Conservation (phyloP, 345 rosid species). For the Gossypium thurberi region DNA sequence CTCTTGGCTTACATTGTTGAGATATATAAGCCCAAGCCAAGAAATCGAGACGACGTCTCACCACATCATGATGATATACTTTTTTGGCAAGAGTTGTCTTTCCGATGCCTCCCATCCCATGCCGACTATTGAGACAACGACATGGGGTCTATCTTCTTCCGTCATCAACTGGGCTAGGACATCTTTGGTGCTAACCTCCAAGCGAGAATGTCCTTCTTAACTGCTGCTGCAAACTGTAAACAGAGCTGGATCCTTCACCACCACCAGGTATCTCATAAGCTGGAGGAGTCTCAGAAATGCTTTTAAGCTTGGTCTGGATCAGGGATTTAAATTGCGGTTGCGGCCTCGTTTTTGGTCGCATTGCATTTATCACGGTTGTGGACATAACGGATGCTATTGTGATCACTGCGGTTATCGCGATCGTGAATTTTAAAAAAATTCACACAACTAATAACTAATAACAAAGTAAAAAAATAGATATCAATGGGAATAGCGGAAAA, state of each 20-base stretch:
- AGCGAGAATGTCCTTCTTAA: not conserved
- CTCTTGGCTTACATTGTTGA: conserved; percentile 18
- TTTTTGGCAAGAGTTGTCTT: not conserved
- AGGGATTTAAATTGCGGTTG: no score
- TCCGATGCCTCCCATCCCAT: conserved; percentile 36
- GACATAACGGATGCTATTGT: no score
- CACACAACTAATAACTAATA: no score
- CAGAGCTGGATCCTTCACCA: not conserved
- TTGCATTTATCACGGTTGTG: no score
- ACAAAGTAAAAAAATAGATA: no score
- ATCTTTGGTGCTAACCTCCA: not conserved
- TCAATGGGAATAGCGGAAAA: no score
- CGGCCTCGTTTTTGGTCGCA: no score
- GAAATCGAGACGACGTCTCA: not conserved
- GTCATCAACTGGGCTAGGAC: not conserved
- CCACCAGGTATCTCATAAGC: not conserved
- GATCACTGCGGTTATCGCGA: no score
- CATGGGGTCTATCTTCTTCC: conserved; percentile 1
- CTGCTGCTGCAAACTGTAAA: not conserved
- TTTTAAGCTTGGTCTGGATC: not conserved
- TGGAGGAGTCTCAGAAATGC: not conserved
- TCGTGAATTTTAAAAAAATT: no score
- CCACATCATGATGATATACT: not conserved
- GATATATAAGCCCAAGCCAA: conserved; percentile 3
- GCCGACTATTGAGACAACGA: conserved; percentile 20